phyloP scores from a whole-genome alignment of 495 filamentous ascomycete genomes.

The Trichoderma virens region DNA sequence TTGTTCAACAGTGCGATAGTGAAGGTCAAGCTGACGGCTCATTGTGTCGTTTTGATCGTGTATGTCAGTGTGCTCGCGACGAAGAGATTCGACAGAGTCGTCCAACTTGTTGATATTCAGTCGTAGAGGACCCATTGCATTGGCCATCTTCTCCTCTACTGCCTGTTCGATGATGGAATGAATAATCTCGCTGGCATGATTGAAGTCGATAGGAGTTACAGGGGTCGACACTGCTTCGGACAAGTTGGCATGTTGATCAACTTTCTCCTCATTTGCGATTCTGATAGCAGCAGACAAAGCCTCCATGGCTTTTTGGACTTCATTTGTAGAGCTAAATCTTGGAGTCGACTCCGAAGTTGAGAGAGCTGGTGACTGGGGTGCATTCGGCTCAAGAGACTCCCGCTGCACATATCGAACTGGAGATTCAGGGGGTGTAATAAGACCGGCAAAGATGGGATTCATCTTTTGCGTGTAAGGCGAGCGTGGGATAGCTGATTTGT shows the following conservation, averaged over 20 bases:
- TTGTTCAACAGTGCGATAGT: background rate
- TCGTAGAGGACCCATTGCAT: background rate
- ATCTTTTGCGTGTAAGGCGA: background rate
- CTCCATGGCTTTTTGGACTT: background rate
- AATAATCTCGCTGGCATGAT: background rate
- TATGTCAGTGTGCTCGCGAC: background rate
- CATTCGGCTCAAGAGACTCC: background rate
- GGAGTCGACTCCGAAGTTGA: background rate
- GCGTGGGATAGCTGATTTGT: background rate
- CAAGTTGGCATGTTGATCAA: background rate
- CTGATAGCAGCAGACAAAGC: background rate
- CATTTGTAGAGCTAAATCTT: background rate
- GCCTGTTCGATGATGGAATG: background rate
- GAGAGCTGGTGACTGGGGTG: background rate
- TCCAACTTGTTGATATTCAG: background rate
- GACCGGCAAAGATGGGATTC: background rate
- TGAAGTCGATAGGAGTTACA: background rate
- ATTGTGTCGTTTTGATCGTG: conserved; percentile 5
- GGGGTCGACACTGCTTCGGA: background rate
- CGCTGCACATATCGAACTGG: background rate
- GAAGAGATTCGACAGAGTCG: background rate
- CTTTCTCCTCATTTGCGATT: background rate
- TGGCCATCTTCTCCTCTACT: background rate
- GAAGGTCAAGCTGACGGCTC: background rate
- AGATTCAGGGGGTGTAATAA: background rate